These are phyloP conservation scores for Cucumis melo DNA, from an alignment of 306 rosid species.

Conservation along the genomic window DNA sequence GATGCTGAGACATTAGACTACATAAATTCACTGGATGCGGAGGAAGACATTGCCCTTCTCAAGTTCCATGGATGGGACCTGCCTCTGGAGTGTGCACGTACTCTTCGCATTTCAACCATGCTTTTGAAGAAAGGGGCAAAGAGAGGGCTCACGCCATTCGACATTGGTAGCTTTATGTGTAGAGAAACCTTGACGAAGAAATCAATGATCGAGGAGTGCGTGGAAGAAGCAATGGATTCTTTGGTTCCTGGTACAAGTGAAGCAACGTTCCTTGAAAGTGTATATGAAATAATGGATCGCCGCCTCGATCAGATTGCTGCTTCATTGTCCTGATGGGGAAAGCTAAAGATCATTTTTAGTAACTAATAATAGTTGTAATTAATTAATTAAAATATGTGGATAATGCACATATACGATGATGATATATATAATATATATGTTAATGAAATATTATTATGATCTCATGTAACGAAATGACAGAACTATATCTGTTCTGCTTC, in stretches of 20 bases:
- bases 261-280: slow-evolving; percentile 62
- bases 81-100: slow-evolving; percentile 64
- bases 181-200: slow-evolving; percentile 56
- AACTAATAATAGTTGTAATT: not conserved
- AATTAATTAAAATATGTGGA: slow-evolving; percentile 2
- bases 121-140: slow-evolving; percentile 81
- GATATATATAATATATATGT: no score
- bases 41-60: slow-evolving; percentile 62
- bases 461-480: not conserved
- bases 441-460: not conserved
- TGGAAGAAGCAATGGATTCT: slow-evolving; percentile 51
- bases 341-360: slow-evolving; percentile 8
- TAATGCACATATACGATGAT: slow-evolving; percentile 12
- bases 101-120: slow-evolving; percentile 77
- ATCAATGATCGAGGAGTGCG: slow-evolving; percentile 73
- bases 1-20: slow-evolving; percentile 49
- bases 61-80: slow-evolving; percentile 84
- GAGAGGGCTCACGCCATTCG: slow-evolving; percentile 63
- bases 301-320: slow-evolving; percentile 40
- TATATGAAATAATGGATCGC: slow-evolving; percentile 58
- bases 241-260: slow-evolving; percentile 70
- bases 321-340: slow-evolving; percentile 17
- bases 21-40: slow-evolving; percentile 65
- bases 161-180: slow-evolving; percentile 74
- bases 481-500: not conserved